phyloP scores from a whole-genome alignment of 2,329 filamentous ascomycete genomes.

The Setomelanomma holmii region DNA sequence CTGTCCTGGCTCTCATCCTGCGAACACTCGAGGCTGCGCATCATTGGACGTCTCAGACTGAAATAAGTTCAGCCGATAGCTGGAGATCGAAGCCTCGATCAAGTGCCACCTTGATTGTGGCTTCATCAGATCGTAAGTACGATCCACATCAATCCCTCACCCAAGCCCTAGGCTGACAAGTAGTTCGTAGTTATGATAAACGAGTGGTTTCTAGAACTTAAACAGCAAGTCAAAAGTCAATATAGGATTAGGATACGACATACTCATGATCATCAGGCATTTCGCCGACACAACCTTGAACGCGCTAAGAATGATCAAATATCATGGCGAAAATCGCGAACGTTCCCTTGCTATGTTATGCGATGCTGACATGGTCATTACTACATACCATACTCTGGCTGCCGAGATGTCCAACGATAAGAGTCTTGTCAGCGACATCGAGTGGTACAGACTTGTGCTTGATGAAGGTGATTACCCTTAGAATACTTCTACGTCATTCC shows the following conservation, averaged over 20 bases:
- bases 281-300: slow-evolving; percentile 24
- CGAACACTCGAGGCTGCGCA: slow-evolving; percentile 49
- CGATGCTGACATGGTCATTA: slow-evolving; percentile 36
- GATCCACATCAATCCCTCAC: slow-evolving; percentile 26
- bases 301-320: slow-evolving; percentile 26
- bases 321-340: slow-evolving; percentile 30
- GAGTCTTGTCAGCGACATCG: slow-evolving; percentile 20
- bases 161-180: not conserved
- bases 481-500: no score
- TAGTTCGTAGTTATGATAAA: slow-evolving; percentile 35
- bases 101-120: slow-evolving; percentile 37
- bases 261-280: no score
- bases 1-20: slow-evolving; percentile 59
- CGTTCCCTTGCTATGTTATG: slow-evolving; percentile 10
- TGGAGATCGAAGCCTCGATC: slow-evolving; percentile 10
- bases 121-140: slow-evolving; percentile 32
- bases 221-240: slow-evolving; percentile 41
- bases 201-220: slow-evolving; percentile 39
- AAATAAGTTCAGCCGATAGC: not conserved
- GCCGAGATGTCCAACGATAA: slow-evolving; percentile 6
- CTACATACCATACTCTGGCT: slow-evolving; percentile 40
- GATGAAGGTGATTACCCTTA: slow-evolving; percentile 31
- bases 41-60: slow-evolving; percentile 40
- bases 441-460: slow-evolving; percentile 40
- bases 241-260: no score